Base-by-base conservation (phyloP, 2,329 filamentous ascomycete genomes). In the Rugonectria rugulosa region DNA sequence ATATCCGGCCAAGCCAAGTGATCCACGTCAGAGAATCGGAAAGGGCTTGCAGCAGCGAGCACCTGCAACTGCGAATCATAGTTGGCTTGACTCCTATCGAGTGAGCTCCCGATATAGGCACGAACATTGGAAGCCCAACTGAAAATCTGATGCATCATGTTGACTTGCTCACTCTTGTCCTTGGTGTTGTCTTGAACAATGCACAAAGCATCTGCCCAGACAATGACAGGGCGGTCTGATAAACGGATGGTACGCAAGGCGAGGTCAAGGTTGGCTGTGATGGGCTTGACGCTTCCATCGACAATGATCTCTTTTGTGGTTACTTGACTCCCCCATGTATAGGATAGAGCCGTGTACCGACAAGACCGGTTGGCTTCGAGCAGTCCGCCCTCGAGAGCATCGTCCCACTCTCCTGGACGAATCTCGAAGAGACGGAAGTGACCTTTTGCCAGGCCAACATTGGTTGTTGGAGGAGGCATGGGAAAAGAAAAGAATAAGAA, bases 261-360 rank as follows among this genome's bases (percentile, higher is more conserved):
- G 19, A 63, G 56, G 15, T 70, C 63, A 12, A 72, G 59, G 38
- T 69, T 72, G 23, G 59, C 47, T 5, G 68, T 71, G 42, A 71
- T 63, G 8, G 29, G 14, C 6, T 60, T 59, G 9, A 43, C 14
- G 3, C 38, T 37, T n/a, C 59, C 57, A 38, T 70, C 66, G n/a
- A 70, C 46, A 5, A 47, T 23, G 20, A 70, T 59, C 5, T 62
- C 44, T 34, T 56, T 53, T 12, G 53, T 43, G 17, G 56, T 52
- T 27, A 60, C 26, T 4, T 57, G 48, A 19, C 59, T 66, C 2
- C 65, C 68, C 67, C 69, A 70, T 2, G 67, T 65, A 19, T 71
- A 72, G 3, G 67, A 71, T 1, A 72, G 37, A 6, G 68, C 67
- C 10, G 47, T 53, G 19, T 71, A 70, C 6, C 32, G 23, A 38